Base-by-base conservation (phyloP, 1,139 yeast genomes). In the Yamadazyma blattariae region DNA sequence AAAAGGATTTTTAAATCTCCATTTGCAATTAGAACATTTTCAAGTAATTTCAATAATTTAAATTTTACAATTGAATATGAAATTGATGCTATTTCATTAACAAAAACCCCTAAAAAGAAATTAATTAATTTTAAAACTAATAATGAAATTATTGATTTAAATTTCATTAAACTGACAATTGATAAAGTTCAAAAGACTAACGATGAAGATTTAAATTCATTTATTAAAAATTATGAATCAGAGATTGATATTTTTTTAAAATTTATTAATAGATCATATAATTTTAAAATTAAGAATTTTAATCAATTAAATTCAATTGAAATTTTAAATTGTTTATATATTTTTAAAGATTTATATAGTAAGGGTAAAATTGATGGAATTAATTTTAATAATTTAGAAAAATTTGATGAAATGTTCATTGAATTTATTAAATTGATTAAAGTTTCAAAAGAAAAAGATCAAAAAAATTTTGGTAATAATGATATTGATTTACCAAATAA, bases 71-170 rank as follows among this genome's bases (percentile, higher is more conserved):
- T 20, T 3, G 66, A 60, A 15, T 64, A 62, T 39, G 72, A 66
- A 28, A 62, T 67, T 38, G 72, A 66, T 44, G 43, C 50, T 33
- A 60, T 67, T 18, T 52, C 71, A 5, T 42, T 67, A 41, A 57
- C 48, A 37, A 64, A 54, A 42, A 59, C 34, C 11, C 39, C 39
- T 14, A 29, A 30, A 29, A 14, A n/a, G n/a, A n/a, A n/a, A n/a
- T n/a, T n/a, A n/a, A n/a, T n/a, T n/a, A n/a, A n/a, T 22, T 36
- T 36, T 18, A 39, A 35, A 26, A n/a, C 28, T 29, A 33, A 24
- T 19, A 23, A n/a, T 21, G 27, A 30, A 4, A 21, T 34, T 4
- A 30, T 34, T 26, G 45, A 44, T 15, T 31, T 28, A 8, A 12
- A 23, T 9, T 16, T 37, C 21, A 37, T 44, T 16, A 39, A 39